phyloP scores from a whole-genome alignment of 1,284 basidiomycete genomes.

The Ceratobasidium papillatum region DNA sequence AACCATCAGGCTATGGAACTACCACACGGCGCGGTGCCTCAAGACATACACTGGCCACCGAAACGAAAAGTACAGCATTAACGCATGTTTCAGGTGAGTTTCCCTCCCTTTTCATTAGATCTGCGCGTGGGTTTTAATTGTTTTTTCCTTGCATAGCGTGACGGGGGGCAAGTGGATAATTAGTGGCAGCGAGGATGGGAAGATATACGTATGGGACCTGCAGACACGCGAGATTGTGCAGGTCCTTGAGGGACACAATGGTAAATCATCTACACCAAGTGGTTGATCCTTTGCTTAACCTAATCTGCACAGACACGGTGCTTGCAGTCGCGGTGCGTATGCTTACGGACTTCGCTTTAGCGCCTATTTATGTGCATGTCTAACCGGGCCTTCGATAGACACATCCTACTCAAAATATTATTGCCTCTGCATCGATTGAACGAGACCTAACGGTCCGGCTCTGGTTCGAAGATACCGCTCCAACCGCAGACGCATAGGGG shows the following conservation, averaged over 20 bases:
- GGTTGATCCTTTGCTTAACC: constrained; percentile 6
- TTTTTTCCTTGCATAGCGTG: constrained; percentile 54
- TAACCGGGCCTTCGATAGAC: constrained; percentile 56
- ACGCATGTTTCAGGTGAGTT: constrained; percentile 64
- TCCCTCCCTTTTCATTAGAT: background rate
- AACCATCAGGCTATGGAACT: constrained; percentile 93
- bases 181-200: constrained; percentile 90
- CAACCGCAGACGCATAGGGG: background rate
- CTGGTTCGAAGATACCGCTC: constrained; percentile 64
- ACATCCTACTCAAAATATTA: constrained; percentile 73
- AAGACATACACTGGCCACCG: constrained; percentile 90
- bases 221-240: constrained; percentile 82
- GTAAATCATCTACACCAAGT: constrained; percentile 52
- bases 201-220: constrained; percentile 90
- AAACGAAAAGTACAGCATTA: constrained; percentile 81
- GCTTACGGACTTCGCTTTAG: background rate
- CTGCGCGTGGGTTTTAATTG: background rate
- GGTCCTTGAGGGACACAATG: constrained; percentile 80
- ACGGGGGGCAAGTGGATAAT: constrained; percentile 77
- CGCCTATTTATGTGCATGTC: constrained; percentile 26
- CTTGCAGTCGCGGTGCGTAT: constrained; percentile 73
- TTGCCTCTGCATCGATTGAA: constrained; percentile 85
- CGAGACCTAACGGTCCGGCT: constrained; percentile 82
- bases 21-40: constrained; percentile 88
- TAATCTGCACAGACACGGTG: constrained; percentile 66